phyloP scores from a whole-genome alignment of 78 protist species.

The Bodo saltans region DNA sequence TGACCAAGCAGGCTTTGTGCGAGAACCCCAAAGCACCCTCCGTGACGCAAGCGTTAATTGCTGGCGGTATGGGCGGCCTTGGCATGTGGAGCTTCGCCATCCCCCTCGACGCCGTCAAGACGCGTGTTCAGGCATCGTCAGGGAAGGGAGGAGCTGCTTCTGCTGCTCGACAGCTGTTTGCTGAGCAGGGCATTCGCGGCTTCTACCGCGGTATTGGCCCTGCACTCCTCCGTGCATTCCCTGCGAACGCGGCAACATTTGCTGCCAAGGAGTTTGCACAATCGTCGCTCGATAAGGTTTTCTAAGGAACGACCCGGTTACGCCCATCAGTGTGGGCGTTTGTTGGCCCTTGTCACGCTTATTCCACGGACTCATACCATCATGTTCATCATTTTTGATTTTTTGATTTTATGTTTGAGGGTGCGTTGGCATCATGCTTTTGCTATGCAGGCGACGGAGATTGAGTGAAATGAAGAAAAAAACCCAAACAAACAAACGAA shows the following conservation, averaged over 20 bases:
- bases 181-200: background rate
- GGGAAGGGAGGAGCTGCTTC: background rate
- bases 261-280: slow-evolving; percentile 19
- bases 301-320: too few species aligned
- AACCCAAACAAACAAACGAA: too few species aligned
- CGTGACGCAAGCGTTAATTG: background rate
- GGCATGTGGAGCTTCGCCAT: slow-evolving; percentile 47
- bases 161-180: slow-evolving; percentile 2
- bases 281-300: background rate
- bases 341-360: too few species aligned
- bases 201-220: slow-evolving; percentile 29
- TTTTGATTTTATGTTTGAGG: too few species aligned
- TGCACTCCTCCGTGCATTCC: slow-evolving; percentile 45
- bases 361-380: too few species aligned
- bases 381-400: too few species aligned
- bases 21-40: slow-evolving; percentile 1
- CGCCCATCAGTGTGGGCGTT: too few species aligned
- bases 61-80: slow-evolving; percentile 65
- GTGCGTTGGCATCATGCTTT: too few species aligned
- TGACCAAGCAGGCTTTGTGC: slow-evolving; percentile 15
- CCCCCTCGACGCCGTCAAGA: slow-evolving; percentile 48
- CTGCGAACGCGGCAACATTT: slow-evolving; percentile 51
- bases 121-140: slow-evolving; percentile 29
- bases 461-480: too few species aligned
- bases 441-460: too few species aligned